phyloP scores from a whole-genome alignment of 306 rosid genomes.

The Dalbergia oliveri region DNA sequence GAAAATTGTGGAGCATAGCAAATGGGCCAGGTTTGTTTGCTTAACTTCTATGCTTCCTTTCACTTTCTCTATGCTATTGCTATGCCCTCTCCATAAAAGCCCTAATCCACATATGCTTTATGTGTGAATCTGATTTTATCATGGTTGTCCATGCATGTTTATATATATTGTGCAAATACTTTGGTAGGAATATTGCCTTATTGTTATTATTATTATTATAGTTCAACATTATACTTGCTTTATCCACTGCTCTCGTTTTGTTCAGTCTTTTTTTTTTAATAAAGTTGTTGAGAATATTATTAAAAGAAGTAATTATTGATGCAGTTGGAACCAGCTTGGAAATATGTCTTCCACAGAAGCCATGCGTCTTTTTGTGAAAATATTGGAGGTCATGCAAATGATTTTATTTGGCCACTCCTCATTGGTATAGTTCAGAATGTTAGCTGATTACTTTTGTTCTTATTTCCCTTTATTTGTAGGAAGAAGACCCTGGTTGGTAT shows the following conservation, averaged over 20 bases:
- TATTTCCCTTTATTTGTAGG: constrained; percentile 57
- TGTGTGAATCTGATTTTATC: constrained; percentile 19
- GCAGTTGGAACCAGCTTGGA: constrained; percentile 98
- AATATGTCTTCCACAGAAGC: constrained; percentile 88
- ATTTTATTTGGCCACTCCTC: constrained; percentile 29
- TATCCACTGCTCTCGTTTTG: constrained; percentile 1
- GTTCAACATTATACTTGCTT: constrained; percentile 3
- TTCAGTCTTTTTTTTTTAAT: background rate
- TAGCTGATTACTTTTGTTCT: constrained; percentile 39
- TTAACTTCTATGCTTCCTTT: constrained; percentile 28
- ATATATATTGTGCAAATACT: constrained; percentile 5
- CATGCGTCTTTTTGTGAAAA: constrained; percentile 97
- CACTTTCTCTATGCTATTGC: constrained; percentile 20
- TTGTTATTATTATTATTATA: background rate
- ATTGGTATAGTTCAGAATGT: constrained; percentile 29
- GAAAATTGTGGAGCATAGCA: constrained; percentile 92
- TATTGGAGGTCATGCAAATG: constrained; percentile 76
- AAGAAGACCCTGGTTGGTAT: constrained; percentile 98
- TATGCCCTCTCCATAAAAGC: background rate
- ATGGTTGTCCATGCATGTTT: constrained; percentile 11
- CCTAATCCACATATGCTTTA: constrained; percentile 21
- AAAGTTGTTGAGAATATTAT: constrained; percentile 26
- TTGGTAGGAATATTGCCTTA: background rate
- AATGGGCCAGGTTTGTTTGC: constrained; percentile 89
- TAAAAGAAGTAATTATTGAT: constrained; percentile 44